Evolutionary conservation across 2,329 filamentous ascomycete genomes (phyloP), one percentile per base, ranked within the genome.

Genomic region (Fusarium subglutinans): DNA sequence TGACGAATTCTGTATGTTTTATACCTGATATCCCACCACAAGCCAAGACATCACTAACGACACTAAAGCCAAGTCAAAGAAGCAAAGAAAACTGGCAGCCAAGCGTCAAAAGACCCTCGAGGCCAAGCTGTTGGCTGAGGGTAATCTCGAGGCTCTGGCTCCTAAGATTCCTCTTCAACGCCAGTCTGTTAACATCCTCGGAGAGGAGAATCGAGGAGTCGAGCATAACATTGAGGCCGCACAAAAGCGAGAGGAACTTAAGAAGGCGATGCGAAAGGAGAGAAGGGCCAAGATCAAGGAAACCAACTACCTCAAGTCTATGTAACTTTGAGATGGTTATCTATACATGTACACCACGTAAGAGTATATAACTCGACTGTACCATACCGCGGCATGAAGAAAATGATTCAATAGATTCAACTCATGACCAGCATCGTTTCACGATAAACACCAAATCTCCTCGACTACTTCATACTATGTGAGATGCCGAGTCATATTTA

Each of bases 201-300:
- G 82, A 28, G 81, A 84, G 69, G 82, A 85, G 73, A 83, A 83
- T 62, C 83, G 83, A 63, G 82, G 80, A 30, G 70, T 85, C 28
- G 80, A 81, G 62, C 84, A 87, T 55, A 87, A 88, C 55, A 67
- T 90, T 40, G 80, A 80, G 57, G 87, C 88, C 40, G 83, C 80
- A 15, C 78, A 81, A 37, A 85, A 89, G 80, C 86, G 93, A 80
- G 86, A 88, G 71, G 90, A 91, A 77, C 84, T 95, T 78, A 92
- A 87, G 74, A 89, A 87, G 83, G 91, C 90, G 40, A 91, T 95
- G 92, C 89, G 93, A 79, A 89, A 89, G 81, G 92, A 94, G 85
- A 87, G 93, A 80, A 90, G 92, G 83, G 89, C 89, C 68, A 89
- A 88, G 83, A 96, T 96, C 80, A 96, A 95, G 90, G 94, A 96